These are phyloP conservation scores for Aeminium ludgeri DNA, from an alignment of 495 filamentous ascomycete species.

Conservation along the genomic window DNA sequence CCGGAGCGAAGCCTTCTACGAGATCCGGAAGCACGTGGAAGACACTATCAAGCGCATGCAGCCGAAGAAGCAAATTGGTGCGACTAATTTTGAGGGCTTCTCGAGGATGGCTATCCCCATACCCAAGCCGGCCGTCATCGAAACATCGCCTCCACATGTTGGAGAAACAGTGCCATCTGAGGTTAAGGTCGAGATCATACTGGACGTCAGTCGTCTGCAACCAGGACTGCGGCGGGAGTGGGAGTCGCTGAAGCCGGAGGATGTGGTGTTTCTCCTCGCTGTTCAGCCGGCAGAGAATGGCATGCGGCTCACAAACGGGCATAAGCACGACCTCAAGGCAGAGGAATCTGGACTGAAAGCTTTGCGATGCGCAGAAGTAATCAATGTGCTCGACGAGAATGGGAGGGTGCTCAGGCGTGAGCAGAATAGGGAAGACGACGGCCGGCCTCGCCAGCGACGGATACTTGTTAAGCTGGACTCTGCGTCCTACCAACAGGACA, in stretches of 20 bases:
- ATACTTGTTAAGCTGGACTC: slow-evolving; percentile 72
- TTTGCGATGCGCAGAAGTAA: slow-evolving; percentile 69
- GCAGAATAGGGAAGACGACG: slow-evolving; percentile 34
- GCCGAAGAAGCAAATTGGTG: slow-evolving; percentile 30
- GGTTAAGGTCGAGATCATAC: slow-evolving; percentile 72
- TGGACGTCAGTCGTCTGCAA: slow-evolving; percentile 65
- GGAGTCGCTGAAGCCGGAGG: slow-evolving; percentile 76
- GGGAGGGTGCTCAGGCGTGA: slow-evolving; percentile 57
- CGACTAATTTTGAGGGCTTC: slow-evolving; percentile 63
- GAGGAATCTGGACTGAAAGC: slow-evolving; percentile 48
- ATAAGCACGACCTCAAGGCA: slow-evolving; percentile 32
- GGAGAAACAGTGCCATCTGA: slow-evolving; percentile 71
- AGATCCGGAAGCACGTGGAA: slow-evolving; percentile 81
- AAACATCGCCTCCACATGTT: slow-evolving; percentile 69
- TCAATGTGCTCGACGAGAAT: slow-evolving; percentile 78
- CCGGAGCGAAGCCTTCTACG: slow-evolving; percentile 84
- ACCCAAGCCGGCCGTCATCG: slow-evolving; percentile 69
- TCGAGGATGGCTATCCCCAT: slow-evolving; percentile 87
- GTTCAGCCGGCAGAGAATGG: slow-evolving; percentile 41
- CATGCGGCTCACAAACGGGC: slow-evolving; percentile 38
- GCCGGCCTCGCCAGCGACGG: slow-evolving; percentile 42
- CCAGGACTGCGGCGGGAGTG: slow-evolving; percentile 68
- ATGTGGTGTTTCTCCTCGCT: slow-evolving; percentile 75
- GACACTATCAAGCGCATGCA: slow-evolving; percentile 60
- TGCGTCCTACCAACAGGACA: slow-evolving; percentile 59